These are phyloP conservation scores for Saccharomyces hybrid DNA, from an alignment of 1,139 yeast species.

Conservation along the genomic window DNA sequence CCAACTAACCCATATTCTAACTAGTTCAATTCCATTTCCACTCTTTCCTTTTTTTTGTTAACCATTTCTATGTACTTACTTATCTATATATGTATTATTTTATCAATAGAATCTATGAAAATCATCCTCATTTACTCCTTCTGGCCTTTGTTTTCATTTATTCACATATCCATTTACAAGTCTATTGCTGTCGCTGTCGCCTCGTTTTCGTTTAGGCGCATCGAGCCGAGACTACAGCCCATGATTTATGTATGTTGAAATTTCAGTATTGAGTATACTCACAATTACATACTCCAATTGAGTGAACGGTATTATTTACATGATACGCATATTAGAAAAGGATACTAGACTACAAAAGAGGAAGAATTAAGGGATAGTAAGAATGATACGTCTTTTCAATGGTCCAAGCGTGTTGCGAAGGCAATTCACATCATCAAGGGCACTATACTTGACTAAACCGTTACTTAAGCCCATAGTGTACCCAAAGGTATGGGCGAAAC, in stretches of 20 bases:
- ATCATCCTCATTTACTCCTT: neutral
- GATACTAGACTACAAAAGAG: neutral
- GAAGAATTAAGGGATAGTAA: neutral
- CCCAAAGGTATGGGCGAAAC: neutral
- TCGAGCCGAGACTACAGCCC: neutral
- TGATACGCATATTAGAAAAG: neutral
- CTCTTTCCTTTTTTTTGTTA: neutral
- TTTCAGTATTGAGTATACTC: neutral
- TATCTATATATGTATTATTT: neutral
- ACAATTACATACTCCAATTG: neutral
- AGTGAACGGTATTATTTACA: neutral
- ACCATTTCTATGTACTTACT: neutral
- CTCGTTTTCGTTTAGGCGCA: neutral
- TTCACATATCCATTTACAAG: neutral
- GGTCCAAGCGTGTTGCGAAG: neutral
- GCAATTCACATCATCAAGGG: conserved; percentile 3
- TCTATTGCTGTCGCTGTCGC: neutral
- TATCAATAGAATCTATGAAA: neutral
- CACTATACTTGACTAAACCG: conserved; percentile 5
- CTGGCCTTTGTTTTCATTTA: neutral
- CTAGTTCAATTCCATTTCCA: neutral
- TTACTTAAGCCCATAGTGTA: conserved; percentile 5
- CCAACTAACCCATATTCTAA: conserved; percentile 7
- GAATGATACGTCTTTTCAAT: neutral
- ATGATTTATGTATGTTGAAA: neutral